Evolutionary conservation across 768 basidiomycete species (phyloP).

Genomic region (Pulveroboletus sp.): DNA sequence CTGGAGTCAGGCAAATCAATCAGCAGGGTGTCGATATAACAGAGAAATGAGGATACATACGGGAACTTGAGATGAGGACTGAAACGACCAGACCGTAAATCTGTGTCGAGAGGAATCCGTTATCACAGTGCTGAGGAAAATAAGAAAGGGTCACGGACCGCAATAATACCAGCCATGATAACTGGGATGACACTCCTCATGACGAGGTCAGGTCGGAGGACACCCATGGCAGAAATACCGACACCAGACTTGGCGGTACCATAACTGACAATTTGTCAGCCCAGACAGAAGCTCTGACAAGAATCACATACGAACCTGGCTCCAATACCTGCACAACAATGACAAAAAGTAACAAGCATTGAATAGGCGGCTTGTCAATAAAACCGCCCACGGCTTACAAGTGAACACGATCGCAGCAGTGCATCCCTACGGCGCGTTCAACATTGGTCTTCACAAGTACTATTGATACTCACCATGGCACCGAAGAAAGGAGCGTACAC

Average conservation of each 20-base stretch:
- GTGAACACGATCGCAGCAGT: constrained; percentile 97
- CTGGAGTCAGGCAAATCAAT: constrained; percentile 35
- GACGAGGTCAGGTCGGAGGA: constrained; percentile 94
- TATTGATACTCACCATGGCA: constrained; percentile 69
- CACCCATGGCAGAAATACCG: constrained; percentile 96
- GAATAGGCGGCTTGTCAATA: not conserved
- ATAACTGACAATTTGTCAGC: constrained; percentile 57
- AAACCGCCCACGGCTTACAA: constrained; percentile 52
- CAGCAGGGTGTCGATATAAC: not conserved
- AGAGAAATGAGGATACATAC: constrained; percentile 50
- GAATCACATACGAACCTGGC: constrained; percentile 58
- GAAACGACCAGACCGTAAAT: constrained; percentile 99
- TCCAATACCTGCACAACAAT: constrained; percentile 62
- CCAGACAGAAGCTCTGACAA: not conserved
- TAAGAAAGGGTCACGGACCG: constrained; percentile 54
- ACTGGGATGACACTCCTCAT: constrained; percentile 98
- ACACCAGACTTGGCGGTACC: constrained; percentile 99
- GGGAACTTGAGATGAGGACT: constrained; percentile 86
- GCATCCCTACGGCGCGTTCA: constrained; percentile 65
- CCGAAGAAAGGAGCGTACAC: constrained; percentile 99
- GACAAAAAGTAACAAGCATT: not conserved
- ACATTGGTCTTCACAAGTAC: not conserved
- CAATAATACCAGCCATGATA: constrained; percentile 99
- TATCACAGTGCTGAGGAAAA: not conserved
- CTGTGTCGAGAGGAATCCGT: constrained; percentile 35